Evolutionary conservation across 2,329 filamentous ascomycete species (phyloP), one percentile per base, ranked within the genome.

Genomic region (Fusarium penzigii): DNA sequence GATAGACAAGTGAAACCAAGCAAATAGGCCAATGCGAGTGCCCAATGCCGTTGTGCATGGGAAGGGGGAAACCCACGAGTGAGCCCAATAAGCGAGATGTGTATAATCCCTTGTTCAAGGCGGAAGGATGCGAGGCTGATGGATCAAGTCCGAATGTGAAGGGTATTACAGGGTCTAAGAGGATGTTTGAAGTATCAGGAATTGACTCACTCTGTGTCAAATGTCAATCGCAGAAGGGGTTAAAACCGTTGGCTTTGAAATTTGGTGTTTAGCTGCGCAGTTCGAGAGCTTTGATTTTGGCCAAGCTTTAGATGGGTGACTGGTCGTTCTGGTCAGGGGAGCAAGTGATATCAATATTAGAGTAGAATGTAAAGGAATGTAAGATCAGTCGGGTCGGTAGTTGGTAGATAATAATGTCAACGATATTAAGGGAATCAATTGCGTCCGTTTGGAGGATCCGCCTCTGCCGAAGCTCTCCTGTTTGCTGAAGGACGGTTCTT

Each of bases 391-490:
- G 14, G n/a, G 39, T 40, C 16, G 39, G 16, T 20, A 16, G 6
- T 40, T 40, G 6, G 16, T 20, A 16, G 9, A 6, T 40, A 5
- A 5, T 40, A 14, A 36, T 14, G 13, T 36, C 13, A 36, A 36
- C 32, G 32, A 36, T 36, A 36, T 36, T 36, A 36, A 14, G 32
- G 32, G 32, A 36, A 36, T 14, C 32, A 36, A 36, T 36, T 36
- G 3, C 13, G 32, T 36, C 13, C 10, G 10, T 14, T 36, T 36
- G 10, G 10, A 14, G 13, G 10, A 14, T 42, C 48, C 57, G 42
- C 56, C 58, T 58, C 58, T 42, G 52, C 49, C 57, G 36, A 53
- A 40, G 47, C 52, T 46, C 46, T 17, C 56, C 49, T 60, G 55
- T 42, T 43, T 25, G 20, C 20, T 4, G 42, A 49, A 41, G 53